Percentiles rank a stretch among this genome's conserved stretches.
Evolutionary conservation across 2,329 filamentous ascomycete species (phyloP).

Genomic region (Cryphonectria radicalis): DNA sequence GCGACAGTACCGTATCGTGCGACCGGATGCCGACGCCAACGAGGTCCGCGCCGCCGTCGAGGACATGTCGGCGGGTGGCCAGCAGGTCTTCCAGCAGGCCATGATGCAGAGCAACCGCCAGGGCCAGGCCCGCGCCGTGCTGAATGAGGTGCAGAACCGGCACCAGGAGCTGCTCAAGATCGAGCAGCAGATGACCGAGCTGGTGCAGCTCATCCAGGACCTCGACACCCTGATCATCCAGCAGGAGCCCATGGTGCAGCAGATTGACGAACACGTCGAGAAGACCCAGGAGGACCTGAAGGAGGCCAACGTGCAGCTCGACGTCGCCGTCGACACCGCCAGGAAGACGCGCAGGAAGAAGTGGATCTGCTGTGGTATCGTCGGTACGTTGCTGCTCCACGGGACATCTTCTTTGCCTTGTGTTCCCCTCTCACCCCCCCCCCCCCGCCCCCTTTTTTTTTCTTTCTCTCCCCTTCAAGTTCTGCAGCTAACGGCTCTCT

Average conservation of each 20-base stretch:
- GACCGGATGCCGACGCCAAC: conserved; percentile 75
- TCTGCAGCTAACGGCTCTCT: conserved; percentile 12
- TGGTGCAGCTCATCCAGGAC: conserved; percentile 86
- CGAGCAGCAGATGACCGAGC: conserved; percentile 84
- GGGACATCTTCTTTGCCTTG: neutral
- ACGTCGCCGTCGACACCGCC: conserved; percentile 80
- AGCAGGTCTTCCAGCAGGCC: conserved; percentile 87
- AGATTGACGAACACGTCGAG: conserved; percentile 86
- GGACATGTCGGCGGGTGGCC: conserved; percentile 68
- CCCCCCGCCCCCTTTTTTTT: too few relatives aligned
- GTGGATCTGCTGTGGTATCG: conserved; percentile 90
- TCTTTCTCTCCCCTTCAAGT: neutral
- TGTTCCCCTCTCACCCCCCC: too few relatives aligned
- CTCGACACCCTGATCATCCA: conserved; percentile 84
- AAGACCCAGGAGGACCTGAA: conserved; percentile 83
- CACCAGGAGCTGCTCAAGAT: conserved; percentile 91
- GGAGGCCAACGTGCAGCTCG: conserved; percentile 84
- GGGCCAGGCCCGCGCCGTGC: conserved; percentile 78
- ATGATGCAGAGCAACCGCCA: conserved; percentile 80
- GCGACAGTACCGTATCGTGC: conserved; percentile 88
- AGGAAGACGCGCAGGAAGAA: conserved; percentile 86
- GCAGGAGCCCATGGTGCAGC: conserved; percentile 78
- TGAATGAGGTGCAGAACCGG: conserved; percentile 79
- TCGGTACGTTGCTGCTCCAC: conserved; percentile 49
- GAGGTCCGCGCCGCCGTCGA: conserved; percentile 81